Evolutionary conservation across 768 basidiomycete species (phyloP).

Genomic region (Russula virescens): DNA sequence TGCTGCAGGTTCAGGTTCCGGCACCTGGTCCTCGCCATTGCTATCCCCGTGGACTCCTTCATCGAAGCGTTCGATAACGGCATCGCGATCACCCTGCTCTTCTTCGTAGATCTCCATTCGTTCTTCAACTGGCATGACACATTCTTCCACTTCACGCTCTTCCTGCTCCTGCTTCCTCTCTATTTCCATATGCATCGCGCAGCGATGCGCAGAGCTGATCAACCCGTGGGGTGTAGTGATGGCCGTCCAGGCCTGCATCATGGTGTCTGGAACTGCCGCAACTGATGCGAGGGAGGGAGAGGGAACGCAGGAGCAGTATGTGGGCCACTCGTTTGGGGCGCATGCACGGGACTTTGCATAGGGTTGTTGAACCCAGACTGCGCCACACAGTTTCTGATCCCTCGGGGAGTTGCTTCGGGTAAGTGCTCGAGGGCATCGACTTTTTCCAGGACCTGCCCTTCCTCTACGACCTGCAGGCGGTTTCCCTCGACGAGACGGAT

Average conservation of each 20-base stretch:
- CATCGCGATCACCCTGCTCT: constrained; percentile 9
- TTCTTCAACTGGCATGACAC: constrained; percentile 20
- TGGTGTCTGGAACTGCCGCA: constrained; percentile 24
- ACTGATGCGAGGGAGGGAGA: constrained; percentile 25
- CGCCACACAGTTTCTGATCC: constrained; percentile 17
- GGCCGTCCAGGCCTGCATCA: constrained; percentile 32
- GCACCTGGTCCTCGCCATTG: constrained; percentile 21
- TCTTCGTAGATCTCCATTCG: constrained; percentile 21
- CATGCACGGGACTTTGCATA: constrained; percentile 15
- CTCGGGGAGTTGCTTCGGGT: constrained; percentile 9
- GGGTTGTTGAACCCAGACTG: constrained; percentile 4
- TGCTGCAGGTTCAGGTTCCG: constrained; percentile 31
- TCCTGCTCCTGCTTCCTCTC: constrained; percentile 47
- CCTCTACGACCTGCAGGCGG: constrained; percentile 61
- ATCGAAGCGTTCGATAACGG: constrained; percentile 11
- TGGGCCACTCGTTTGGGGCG: constrained; percentile 10
- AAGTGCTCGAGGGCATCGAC: constrained; percentile 36
- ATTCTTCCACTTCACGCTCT: constrained; percentile 30
- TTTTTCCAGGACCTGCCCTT: constrained; percentile 64
- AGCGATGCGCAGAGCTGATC: constrained; percentile 62
- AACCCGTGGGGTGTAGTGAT: constrained; percentile 61
- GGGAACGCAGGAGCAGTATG: constrained; percentile 15
- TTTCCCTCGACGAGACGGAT: too few species aligned
- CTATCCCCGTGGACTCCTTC: constrained; percentile 28
- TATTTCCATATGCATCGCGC: constrained; percentile 45